phyloP scores from a whole-genome alignment of 129 eudicot genomes.

The Flaveria bidentis region DNA sequence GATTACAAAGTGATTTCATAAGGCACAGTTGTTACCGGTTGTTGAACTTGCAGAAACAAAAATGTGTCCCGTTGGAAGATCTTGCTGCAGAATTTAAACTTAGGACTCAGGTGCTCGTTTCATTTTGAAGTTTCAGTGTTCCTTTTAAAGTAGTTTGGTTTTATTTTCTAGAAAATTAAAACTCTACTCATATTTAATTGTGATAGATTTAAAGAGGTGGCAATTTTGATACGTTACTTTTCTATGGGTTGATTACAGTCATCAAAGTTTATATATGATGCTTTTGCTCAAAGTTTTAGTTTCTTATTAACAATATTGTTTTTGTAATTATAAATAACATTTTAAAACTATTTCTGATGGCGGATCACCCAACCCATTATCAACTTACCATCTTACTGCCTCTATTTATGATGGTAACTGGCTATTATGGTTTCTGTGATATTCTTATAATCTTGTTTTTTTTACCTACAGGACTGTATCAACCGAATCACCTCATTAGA shows the following conservation, averaged over 20 bases:
- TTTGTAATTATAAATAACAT: not conserved
- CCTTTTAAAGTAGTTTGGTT: not conserved
- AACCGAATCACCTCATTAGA: constrained; percentile 85
- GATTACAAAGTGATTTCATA: not conserved
- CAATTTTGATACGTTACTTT: not conserved
- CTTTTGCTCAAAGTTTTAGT: not conserved
- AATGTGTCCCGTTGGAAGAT: constrained; percentile 94
- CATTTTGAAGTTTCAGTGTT: constrained; percentile 9
- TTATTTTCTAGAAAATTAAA: not conserved
- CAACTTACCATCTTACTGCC: not conserved
- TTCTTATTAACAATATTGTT: not conserved
- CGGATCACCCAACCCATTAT: not conserved
- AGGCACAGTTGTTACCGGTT: not conserved
- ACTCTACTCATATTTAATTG: not conserved
- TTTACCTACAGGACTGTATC: constrained; percentile 73
- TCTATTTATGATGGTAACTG: constrained; percentile 12
- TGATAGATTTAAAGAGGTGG: constrained; percentile 1
- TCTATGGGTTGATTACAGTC: not conserved
- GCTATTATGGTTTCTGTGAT: constrained; percentile 4
- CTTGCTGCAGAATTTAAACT: constrained; percentile 97
- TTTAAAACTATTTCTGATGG: not conserved
- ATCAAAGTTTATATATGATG: not conserved
- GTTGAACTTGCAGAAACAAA: constrained; percentile 72
- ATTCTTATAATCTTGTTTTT: not conserved
- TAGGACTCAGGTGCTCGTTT: constrained; percentile 76